Percentiles rank a stretch among this genome's conserved stretches.
Conservation (phyloP, 1,284 basidiomycete species). For the Mycosarcoma maydis region DNA sequence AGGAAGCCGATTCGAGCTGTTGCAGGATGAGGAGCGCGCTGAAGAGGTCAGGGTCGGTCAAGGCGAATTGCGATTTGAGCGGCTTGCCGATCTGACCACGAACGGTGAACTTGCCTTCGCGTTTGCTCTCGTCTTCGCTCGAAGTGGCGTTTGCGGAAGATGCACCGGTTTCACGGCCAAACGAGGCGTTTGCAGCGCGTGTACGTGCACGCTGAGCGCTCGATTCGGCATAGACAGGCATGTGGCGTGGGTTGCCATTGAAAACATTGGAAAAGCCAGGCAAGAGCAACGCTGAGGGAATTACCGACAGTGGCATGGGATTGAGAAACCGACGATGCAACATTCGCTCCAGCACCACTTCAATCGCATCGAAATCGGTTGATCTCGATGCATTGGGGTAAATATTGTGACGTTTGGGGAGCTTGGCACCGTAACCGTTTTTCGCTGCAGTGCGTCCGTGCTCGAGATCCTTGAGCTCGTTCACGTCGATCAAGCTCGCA, state of each 20-base stretch:
- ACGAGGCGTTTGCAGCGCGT: not conserved
- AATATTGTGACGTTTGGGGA: conserved; percentile 36
- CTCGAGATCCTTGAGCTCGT: conserved; percentile 43
- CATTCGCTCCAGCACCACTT: conserved; percentile 42
- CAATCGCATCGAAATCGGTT: conserved; percentile 39
- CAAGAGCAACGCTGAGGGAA: conserved; percentile 37
- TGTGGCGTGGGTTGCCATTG: conserved; percentile 44
- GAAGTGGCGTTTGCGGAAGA: conserved; percentile 18
- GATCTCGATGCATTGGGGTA: conserved; percentile 23
- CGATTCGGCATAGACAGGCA: conserved; percentile 50
- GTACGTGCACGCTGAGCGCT: conserved; percentile 35
- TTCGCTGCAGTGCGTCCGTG: conserved; percentile 11
- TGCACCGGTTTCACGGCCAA: conserved; percentile 1
- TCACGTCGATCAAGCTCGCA: conserved; percentile 30
- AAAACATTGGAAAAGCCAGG: conserved; percentile 40
- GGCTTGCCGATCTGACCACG: conserved; percentile 49
- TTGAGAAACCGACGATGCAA: conserved; percentile 53
- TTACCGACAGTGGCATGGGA: conserved; percentile 32
- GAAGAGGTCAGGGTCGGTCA: conserved; percentile 35
- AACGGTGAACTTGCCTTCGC: conserved; percentile 37
- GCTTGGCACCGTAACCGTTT: conserved; percentile 13
- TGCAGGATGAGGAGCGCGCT: conserved; percentile 30
- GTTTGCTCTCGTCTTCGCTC: conserved; percentile 36
- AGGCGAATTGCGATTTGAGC: conserved; percentile 42
- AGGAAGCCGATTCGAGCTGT: conserved; percentile 19